Base-by-base conservation (phyloP, 2,329 filamentous ascomycete genomes). In the Dactylellina parvicollis region DNA sequence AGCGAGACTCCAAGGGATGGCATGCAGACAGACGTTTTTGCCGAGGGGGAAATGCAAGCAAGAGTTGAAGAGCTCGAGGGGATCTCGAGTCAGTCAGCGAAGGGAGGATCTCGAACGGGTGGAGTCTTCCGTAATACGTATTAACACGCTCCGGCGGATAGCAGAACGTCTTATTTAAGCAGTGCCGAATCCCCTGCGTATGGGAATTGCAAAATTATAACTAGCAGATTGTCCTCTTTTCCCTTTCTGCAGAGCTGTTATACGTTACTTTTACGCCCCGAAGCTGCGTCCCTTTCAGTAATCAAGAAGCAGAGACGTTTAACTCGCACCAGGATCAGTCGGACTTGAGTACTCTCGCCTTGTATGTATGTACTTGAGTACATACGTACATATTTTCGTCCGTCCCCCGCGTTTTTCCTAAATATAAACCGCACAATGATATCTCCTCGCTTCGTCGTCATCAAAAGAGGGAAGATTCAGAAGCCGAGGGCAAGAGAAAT, bases 401-500 rank as follows among this genome's bases (percentile, higher is more conserved):
- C 18, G 14, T 22, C 64, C 55, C 30, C 55, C 64, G 64, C 64
- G 55, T 69, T 49, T 38, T 32, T 61, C 46, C 47, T 46, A 69
- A 54, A 67, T 50, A 59, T 59, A 54, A 20, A 52, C 22, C 16
- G 14, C 10, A 54, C 18, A 18, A 28, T 40, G 24, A 61, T 57
- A 32, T 44, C 22, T 26, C 42, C 50, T 73, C 69, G 69, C 69
- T 65, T 66, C 47, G 56, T 46, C 56, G 57, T 60, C 49, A 50
- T 60, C 60, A 30, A 66, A 73, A 73, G 50, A 47, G 69, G 69
- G 54, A 73, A 61, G 61, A 65, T 42, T 49, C 44, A 54, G 55
- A 73, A 66, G 24, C 44, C 42, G 32, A 54, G 47, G 55, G 28
- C 24, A 42, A 44, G 50, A 64, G 52, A 54, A 73, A 66, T 66